Conservation (phyloP, 1,284 basidiomycete species). For the Marasmius oreades region DNA sequence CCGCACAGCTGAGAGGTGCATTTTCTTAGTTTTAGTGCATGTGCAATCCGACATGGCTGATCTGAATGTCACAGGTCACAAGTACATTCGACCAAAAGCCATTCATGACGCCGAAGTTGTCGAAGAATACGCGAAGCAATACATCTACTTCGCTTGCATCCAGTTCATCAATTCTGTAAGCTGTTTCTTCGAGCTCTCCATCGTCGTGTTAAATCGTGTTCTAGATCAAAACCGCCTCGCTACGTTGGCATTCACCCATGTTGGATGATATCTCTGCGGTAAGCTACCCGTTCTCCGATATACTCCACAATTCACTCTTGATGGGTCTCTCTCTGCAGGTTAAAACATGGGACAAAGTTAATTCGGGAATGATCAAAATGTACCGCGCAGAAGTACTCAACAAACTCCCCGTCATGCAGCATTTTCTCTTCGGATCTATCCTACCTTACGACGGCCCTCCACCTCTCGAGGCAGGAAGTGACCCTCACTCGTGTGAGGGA, state of each 20-base stretch:
- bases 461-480: conserved; percentile 28
- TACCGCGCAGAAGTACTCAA: conserved; percentile 92
- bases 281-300: too few species aligned
- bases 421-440: conserved; percentile 91
- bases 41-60: too few species aligned
- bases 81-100: conserved; percentile 86
- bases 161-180: conserved; percentile 92
- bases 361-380: conserved; percentile 99
- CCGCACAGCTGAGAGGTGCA: conserved; percentile 75
- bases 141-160: conserved; percentile 98
- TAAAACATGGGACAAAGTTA: conserved; percentile 98
- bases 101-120: conserved; percentile 92
- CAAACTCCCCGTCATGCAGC: conserved; percentile 95
- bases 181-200: conserved; percentile 9
- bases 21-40: not conserved
- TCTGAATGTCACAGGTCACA: too few species aligned
- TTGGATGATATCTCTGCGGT: conserved; percentile 96
- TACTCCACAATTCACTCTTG: too few species aligned
- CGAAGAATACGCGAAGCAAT: conserved; percentile 89
- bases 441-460: conserved; percentile 69
- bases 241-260: conserved; percentile 99
- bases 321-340: too few species aligned
- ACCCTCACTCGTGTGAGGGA: conserved; percentile 30
- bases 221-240: conserved; percentile 91
- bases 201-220: not conserved